Conservation (phyloP, 305 asterid genomes). For the Rubia tinctorum region DNA sequence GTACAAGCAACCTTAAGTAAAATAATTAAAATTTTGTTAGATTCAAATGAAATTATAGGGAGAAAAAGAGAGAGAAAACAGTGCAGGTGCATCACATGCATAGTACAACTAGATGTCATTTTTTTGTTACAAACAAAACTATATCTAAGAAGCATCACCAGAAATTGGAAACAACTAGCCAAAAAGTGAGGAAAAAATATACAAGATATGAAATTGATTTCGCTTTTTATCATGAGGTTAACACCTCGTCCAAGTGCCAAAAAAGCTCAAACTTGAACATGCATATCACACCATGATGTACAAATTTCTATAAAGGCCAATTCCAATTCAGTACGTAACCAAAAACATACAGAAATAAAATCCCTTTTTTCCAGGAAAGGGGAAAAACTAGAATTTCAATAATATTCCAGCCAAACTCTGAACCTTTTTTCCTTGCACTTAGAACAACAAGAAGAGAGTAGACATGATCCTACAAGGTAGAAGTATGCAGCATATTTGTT, state of each 20-base stretch:
- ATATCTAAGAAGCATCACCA: not conserved
- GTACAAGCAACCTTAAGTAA: slow-evolving; percentile 72
- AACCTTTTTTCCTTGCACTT: not conserved
- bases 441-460: not conserved
- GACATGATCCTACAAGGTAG: not conserved
- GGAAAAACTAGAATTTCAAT: not conserved
- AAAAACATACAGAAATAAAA: not conserved
- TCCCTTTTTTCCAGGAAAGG: not conserved
- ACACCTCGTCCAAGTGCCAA: not conserved
- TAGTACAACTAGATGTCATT: not conserved
- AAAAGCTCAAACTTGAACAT: not conserved
- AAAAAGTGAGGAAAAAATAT: slow-evolving; percentile 3
- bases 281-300: not conserved
- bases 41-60: not conserved
- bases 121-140: not conserved
- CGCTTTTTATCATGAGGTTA: not conserved
- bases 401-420: not conserved
- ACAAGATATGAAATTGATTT: not conserved
- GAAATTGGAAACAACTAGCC: not conserved
- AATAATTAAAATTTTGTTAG: not conserved
- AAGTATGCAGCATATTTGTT: not conserved
- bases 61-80: not conserved
- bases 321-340: not conserved
- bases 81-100: not conserved
- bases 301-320: not conserved